Conservation (phyloP, 2,329 filamentous ascomycete genomes). For the Fusarium sp. region DNA sequence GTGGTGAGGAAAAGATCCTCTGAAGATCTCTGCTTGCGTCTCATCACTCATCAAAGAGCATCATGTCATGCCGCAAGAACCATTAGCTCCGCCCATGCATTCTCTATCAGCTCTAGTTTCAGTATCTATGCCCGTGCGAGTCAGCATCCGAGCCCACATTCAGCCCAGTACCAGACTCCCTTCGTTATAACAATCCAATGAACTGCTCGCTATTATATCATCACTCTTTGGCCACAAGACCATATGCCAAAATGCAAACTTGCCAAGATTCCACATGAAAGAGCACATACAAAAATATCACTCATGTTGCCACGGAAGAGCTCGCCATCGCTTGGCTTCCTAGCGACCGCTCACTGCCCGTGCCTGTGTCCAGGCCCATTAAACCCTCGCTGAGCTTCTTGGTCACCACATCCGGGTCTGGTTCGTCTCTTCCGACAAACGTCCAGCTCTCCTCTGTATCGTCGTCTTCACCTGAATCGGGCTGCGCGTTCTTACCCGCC, state of each 20-base stretch:
- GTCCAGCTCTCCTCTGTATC: constrained; percentile 90
- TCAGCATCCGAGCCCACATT: constrained; percentile 12
- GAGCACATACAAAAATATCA: constrained; percentile 2
- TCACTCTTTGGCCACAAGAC: not conserved
- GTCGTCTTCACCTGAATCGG: constrained; percentile 64
- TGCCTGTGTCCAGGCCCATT: constrained; percentile 27
- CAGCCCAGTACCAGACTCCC: constrained; percentile 16
- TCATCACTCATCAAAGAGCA: not conserved
- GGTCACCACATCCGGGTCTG: constrained; percentile 61
- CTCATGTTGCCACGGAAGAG: constrained; percentile 24
- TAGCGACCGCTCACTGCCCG: constrained; percentile 41
- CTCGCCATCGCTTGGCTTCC: constrained; percentile 43
- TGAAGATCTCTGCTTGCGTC: not conserved
- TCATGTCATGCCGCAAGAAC: not conserved
- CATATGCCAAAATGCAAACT: not conserved
- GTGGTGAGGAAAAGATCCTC: constrained; percentile 9
- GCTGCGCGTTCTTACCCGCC: constrained; percentile 64
- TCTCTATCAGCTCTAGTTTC: constrained; percentile 45
- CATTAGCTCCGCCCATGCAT: constrained; percentile 23
- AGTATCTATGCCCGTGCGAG: constrained; percentile 34
- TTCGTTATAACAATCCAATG: constrained; percentile 20
- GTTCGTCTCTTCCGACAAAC: constrained; percentile 77
- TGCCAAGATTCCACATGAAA: constrained; percentile 1
- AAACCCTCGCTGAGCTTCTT: constrained; percentile 59
- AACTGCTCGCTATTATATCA: constrained; percentile 24